These are phyloP conservation scores for Botrytis fragariae DNA, from an alignment of 2,329 filamentous ascomycete genomes.

Conservation along the genomic window DNA sequence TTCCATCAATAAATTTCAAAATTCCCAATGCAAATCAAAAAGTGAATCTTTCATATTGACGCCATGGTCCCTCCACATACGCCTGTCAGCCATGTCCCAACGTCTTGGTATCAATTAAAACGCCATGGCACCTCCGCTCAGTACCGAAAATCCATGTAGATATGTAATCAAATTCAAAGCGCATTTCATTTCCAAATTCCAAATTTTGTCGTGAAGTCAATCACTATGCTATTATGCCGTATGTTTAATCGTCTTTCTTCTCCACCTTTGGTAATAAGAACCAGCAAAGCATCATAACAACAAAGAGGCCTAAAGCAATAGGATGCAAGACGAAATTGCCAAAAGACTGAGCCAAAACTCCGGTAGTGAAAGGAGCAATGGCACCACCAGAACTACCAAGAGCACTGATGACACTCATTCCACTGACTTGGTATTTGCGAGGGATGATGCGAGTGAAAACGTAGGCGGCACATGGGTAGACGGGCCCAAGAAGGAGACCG, in stretches of 20 bases:
- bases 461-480: conserved; percentile 71
- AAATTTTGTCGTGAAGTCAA: background rate
- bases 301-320: conserved; percentile 64
- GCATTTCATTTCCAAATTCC: background rate
- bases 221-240: background rate
- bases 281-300: conserved; percentile 65
- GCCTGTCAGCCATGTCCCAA: conserved; percentile 31
- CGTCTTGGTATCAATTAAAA: conserved; percentile 26
- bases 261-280: conserved; percentile 52
- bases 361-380: conserved; percentile 54
- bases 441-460: conserved; percentile 62
- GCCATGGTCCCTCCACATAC: conserved; percentile 26
- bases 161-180: conserved; percentile 9
- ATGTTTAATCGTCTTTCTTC: conserved; percentile 58
- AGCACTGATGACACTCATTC: conserved; percentile 65
- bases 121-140: conserved; percentile 30
- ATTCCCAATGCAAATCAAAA: background rate
- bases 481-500: conserved; percentile 72
- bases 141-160: background rate
- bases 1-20: background rate
- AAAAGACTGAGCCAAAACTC: conserved; percentile 46
- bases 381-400: conserved; percentile 69
- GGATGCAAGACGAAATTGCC: conserved; percentile 50
- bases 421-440: conserved; percentile 57
- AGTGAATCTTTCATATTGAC: conserved; percentile 9